These are phyloP conservation scores for Dioscorea zingiberensis DNA, from an alignment of 106 monocot species.

Conservation along the genomic window DNA sequence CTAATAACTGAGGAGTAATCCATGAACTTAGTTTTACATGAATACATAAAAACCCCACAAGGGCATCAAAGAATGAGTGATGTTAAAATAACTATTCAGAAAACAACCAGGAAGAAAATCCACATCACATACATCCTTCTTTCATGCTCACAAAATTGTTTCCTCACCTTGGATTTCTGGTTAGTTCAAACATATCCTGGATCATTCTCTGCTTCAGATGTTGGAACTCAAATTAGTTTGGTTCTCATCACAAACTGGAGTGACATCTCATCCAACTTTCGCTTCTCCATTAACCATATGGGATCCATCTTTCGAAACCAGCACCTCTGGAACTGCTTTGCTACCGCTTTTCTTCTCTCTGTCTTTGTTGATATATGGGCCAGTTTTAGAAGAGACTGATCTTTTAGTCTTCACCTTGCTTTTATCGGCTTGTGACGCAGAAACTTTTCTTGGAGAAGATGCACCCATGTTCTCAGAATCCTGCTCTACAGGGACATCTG, in stretches of 20 bases:
- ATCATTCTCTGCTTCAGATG: too few species aligned
- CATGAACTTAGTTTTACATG: too few species aligned
- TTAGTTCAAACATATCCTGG: too few species aligned
- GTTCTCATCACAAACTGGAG: not conserved
- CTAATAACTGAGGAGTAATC: too few species aligned
- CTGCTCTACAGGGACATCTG: slow-evolving; percentile 7
- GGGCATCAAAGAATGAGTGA: too few species aligned
- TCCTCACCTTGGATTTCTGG: not conserved
- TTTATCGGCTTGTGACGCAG: slow-evolving; percentile 25
- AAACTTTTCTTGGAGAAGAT: slow-evolving; percentile 13
- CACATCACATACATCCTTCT: too few species aligned
- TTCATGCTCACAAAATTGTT: too few species aligned
- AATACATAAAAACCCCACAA: too few species aligned
- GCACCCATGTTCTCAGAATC: slow-evolving; percentile 10
- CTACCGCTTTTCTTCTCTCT: slow-evolving; percentile 19
- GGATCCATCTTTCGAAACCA: slow-evolving; percentile 16
- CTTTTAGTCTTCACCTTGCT: slow-evolving; percentile 17
- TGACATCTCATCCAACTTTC: slow-evolving; percentile 7
- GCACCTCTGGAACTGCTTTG: slow-evolving; percentile 6
- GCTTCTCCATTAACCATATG: slow-evolving; percentile 24
- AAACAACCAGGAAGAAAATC: too few species aligned
- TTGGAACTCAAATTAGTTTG: not conserved
- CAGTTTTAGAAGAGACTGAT: slow-evolving; percentile 18
- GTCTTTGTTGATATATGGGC: slow-evolving; percentile 23
- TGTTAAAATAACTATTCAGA: too few species aligned